phyloP scores from a whole-genome alignment of 306 rosid genomes.

The Oemleria cerasiformis region DNA sequence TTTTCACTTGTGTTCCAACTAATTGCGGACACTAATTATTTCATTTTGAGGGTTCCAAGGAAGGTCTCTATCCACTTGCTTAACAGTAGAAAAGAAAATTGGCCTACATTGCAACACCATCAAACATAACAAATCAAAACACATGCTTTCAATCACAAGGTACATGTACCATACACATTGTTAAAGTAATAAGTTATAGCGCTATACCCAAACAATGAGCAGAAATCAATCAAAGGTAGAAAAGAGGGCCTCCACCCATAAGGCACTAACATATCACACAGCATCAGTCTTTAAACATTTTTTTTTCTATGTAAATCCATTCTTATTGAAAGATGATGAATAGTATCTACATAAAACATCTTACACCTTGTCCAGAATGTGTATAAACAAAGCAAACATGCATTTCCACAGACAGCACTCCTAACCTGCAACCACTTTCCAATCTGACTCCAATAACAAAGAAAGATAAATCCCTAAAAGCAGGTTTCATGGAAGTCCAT shows the following conservation, averaged over 20 bases:
- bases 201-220: neutral
- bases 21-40: neutral
- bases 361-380: neutral
- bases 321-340: neutral
- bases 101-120: neutral
- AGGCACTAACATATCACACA: neutral
- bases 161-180: neutral
- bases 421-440: neutral
- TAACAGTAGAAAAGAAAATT: neutral
- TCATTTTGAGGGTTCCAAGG: neutral
- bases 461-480: neutral
- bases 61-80: neutral
- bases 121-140: neutral
- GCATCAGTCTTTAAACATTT: neutral
- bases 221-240: neutral
- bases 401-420: neutral
- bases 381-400: neutral
- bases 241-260: neutral
- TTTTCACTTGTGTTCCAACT: neutral
- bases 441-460: neutral
- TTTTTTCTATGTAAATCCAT: neutral
- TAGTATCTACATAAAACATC: neutral
- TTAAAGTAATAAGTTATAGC: neutral
- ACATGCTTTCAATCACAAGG: neutral
- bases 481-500: neutral